Evolutionary conservation across 2,329 filamentous ascomycete genomes (phyloP), one percentile per base, ranked within the genome.

Genomic region (Colletotrichum agaves): DNA sequence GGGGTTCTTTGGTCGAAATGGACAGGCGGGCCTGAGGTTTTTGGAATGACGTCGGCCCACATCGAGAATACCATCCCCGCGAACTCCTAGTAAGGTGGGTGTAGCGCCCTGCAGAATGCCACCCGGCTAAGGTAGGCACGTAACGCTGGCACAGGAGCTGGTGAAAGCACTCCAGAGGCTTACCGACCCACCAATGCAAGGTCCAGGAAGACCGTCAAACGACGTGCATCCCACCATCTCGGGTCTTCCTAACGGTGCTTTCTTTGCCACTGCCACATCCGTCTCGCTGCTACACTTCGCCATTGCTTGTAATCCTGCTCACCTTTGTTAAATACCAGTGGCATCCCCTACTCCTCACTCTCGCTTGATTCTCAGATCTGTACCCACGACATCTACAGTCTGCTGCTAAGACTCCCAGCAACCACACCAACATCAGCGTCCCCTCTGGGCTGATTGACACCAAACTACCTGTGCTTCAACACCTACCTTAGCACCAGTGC

Each of bases 11-110:
- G 53, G 23, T 39, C 39, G 15, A 59, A 39, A 59, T 53, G 19
- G 23, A 52, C 17, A 39, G 43, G 15, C 19, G 39, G 31, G 27
- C 31, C 53, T 41, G 39, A 53, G 53, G 46, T 53, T 55, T 35
- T 64, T 64, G 60, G 46, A 27, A 59, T 59, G 53, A 59, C 64
- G 61, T 64, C 39, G 53, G 52, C 53, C 61, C 61, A 61, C 64
- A 43, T 67, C 46, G 13, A 44, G 33, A 17, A 37, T 27, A 46
- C 15, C 37, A 27, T 7, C 35, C 53, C 37, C 46, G 52, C 52
- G 41, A 33, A 13, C 37, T 21, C 33, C 46, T 37, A 7, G 44
- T 19, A 50, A 43, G 35, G 33, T n/a, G 5, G 35, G 43, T 47
- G 63, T 44, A 41, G 58, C 57, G 49, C 46, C 57, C 15, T 50